Conservation (phyloP, 495 filamentous ascomycete species). For the Collariella sp. region DNA sequence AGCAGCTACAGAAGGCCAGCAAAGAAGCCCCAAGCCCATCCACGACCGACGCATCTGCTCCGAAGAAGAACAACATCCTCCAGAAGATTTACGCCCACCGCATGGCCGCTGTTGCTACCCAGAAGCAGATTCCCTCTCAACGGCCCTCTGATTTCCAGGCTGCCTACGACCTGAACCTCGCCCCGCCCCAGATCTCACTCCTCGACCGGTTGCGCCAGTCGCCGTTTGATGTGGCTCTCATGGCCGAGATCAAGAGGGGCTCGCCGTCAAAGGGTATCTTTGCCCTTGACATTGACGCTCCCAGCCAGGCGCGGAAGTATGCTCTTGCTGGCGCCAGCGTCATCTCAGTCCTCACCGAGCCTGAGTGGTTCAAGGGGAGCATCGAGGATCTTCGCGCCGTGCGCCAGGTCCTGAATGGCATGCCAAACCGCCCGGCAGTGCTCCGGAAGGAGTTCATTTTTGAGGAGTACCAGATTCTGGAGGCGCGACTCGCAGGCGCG, state of each 20-base stretch:
- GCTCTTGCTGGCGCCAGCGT: conserved; percentile 90
- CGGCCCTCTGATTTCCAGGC: conserved; percentile 79
- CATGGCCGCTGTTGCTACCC: conserved; percentile 62
- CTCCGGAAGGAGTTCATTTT: conserved; percentile 97
- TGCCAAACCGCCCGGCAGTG: conserved; percentile 85
- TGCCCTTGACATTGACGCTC: conserved; percentile 75
- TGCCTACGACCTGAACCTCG: conserved; percentile 70
- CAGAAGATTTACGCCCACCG: conserved; percentile 88
- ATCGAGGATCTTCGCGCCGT: conserved; percentile 89
- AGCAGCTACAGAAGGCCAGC: conserved; percentile 38
- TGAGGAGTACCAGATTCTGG: conserved; percentile 95
- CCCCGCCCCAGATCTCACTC: conserved; percentile 80
- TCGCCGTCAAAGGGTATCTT: conserved; percentile 97
- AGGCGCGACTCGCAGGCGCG: conserved; percentile 85
- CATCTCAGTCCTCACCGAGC: conserved; percentile 95
- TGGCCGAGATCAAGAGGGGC: conserved; percentile 95
- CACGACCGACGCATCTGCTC: conserved; percentile 25
- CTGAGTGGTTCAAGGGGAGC: conserved; percentile 97
- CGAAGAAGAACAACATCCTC: conserved; percentile 77
- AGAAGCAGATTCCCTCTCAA: conserved; percentile 80
- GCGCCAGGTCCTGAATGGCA: conserved; percentile 74
- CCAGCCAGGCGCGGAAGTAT: conserved; percentile 83
- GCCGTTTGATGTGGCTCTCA: conserved; percentile 72
- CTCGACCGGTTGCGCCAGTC: conserved; percentile 69
- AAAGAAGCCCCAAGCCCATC: neutral